Evolutionary conservation across 2,329 filamentous ascomycete genomes (phyloP).

Genomic region (Alternaria novae-zelandiae): DNA sequence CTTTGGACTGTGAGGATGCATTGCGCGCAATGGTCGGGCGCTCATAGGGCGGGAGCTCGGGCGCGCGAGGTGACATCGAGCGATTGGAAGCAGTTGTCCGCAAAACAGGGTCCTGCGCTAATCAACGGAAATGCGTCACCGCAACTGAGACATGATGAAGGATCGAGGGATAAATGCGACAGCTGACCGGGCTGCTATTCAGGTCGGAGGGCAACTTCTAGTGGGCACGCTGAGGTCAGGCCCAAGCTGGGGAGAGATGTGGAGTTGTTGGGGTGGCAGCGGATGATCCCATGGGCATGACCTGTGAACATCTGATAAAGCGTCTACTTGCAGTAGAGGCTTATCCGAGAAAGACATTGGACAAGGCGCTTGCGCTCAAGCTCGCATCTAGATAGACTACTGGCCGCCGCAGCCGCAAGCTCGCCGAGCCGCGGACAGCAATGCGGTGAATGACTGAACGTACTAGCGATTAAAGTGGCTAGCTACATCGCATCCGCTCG

Average conservation of each 20-base stretch:
- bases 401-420: conserved; percentile 8
- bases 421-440: background rate
- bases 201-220: background rate
- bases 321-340: conserved; percentile 11
- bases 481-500: background rate
- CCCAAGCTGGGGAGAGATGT: conserved; percentile 11
- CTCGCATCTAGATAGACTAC: conserved; percentile 2
- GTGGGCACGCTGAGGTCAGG: background rate
- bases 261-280: conserved; percentile 15
- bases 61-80: conserved; percentile 41
- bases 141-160: conserved; percentile 15
- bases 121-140: conserved; percentile 38
- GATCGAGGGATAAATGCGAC: conserved; percentile 6
- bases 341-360: background rate
- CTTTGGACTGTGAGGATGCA: conserved; percentile 44
- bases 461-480: background rate
- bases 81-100: conserved; percentile 4
- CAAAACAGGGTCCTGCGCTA: conserved; percentile 21
- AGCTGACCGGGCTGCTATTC: background rate
- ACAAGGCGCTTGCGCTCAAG: background rate
- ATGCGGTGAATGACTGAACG: background rate
- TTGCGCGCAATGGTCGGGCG: conserved; percentile 38
- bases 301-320: conserved; percentile 20
- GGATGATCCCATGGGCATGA: conserved; percentile 21
- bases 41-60: conserved; percentile 22